Conservation (phyloP, 345 rosid species). For the Orychophragmus violaceus region DNA sequence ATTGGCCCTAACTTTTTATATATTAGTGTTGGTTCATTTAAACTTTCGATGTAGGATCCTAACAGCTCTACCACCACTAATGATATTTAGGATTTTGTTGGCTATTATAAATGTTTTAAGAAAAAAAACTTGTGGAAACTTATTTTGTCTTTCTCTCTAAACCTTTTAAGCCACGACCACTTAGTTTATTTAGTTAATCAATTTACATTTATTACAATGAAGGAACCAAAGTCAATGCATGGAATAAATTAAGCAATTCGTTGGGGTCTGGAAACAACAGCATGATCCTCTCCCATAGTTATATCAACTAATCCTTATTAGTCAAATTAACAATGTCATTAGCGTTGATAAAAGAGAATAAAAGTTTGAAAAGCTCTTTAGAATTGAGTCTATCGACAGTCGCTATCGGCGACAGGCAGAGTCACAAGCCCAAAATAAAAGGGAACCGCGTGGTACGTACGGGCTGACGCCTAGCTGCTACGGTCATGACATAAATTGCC, state of each 20-base stretch:
- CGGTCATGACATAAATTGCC: constrained; percentile 25
- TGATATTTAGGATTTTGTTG: background rate
- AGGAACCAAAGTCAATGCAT: constrained; percentile 20
- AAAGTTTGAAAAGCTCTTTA: background rate
- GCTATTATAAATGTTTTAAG: background rate
- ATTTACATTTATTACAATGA: background rate
- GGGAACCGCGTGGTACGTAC: constrained; percentile 30
- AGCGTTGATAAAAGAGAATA: background rate
- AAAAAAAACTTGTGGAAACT: background rate
- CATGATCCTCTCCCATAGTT: background rate
- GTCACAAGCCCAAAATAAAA: constrained; percentile 17
- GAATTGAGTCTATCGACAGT: constrained; percentile 7
- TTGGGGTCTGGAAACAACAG: background rate
- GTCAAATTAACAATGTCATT: background rate
- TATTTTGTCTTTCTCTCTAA: background rate
- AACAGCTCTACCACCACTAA: background rate
- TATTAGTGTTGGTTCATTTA: no score
- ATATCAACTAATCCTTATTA: constrained; percentile 3
- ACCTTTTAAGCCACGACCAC: background rate
- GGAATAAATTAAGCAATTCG: background rate
- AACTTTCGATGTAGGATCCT: no score
- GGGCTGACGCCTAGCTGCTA: constrained; percentile 23
- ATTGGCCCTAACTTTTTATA: no score
- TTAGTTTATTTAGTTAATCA: background rate
- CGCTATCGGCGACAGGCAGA: constrained; percentile 15